Conservation (phyloP, 192 early-diverging fungal species). For the Podila verticillata region DNA sequence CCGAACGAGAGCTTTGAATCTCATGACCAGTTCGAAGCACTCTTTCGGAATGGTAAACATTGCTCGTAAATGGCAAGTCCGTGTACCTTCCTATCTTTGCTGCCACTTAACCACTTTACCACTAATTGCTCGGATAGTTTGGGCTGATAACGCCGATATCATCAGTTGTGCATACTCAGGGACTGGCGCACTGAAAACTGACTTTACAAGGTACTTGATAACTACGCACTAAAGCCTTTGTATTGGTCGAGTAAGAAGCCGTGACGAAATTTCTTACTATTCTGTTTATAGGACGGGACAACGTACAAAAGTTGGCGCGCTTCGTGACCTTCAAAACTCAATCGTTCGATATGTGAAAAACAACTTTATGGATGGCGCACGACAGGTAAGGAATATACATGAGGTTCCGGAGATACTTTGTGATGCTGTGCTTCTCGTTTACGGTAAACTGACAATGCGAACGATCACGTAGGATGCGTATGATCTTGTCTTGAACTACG, state of each 20-base stretch:
- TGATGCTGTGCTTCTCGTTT: too few species aligned
- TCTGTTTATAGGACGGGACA: conserved; percentile 75
- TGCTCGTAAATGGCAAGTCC: background rate
- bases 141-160: conserved; percentile 98
- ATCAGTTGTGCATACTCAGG: conserved; percentile 93
- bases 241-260: background rate
- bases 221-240: too few species aligned
- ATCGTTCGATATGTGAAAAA: conserved; percentile 89
- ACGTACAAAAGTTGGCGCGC: conserved; percentile 81
- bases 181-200: conserved; percentile 97
- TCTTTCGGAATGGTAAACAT: conserved; percentile 79
- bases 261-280: background rate
- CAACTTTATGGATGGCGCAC: conserved; percentile 92
- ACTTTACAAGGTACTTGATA: conserved; percentile 82
- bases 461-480: conserved; percentile 71
- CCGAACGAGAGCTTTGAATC: conserved; percentile 69
- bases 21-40: conserved; percentile 70
- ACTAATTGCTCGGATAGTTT: conserved; percentile 56
- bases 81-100: background rate
- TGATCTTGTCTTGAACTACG: conserved; percentile 82
- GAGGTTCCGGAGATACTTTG: too few species aligned
- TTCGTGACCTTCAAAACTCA: conserved; percentile 85
- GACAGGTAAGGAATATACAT: conserved; percentile 62
- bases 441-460: conserved; percentile 25
- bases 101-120: background rate